Percentiles rank a stretch among this genome's conserved stretches.
These are phyloP conservation scores for Parietaria judaica DNA, from an alignment of 306 rosid species.

Conservation along the genomic window DNA sequence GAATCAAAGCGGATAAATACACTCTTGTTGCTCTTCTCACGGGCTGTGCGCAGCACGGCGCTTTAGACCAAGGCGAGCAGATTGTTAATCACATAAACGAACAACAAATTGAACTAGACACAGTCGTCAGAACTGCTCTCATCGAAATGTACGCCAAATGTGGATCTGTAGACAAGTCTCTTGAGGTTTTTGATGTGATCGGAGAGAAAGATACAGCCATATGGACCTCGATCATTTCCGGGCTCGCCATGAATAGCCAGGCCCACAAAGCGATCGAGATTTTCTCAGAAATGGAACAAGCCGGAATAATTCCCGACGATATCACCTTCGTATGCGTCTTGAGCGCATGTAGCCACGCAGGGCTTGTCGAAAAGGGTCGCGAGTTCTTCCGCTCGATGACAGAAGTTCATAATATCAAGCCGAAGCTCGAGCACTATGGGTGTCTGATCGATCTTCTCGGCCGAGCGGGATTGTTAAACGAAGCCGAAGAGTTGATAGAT, in stretches of 20 bases:
- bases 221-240: constrained; percentile 74
- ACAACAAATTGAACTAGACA: constrained; percentile 39
- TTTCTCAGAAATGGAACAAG: constrained; percentile 54
- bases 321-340: constrained; percentile 83
- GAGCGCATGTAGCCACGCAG: constrained; percentile 85
- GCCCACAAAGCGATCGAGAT: constrained; percentile 43
- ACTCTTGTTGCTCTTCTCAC: constrained; percentile 57
- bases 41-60: constrained; percentile 63
- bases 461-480: constrained; percentile 66
- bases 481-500: constrained; percentile 70
- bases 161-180: constrained; percentile 56
- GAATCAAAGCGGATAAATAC: constrained; percentile 49
- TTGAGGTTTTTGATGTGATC: constrained; percentile 56
- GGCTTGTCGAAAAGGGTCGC: constrained; percentile 60
- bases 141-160: constrained; percentile 78
- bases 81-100: constrained; percentile 42
- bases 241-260: constrained; percentile 74
- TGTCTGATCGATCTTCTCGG: constrained; percentile 88
- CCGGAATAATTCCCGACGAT: constrained; percentile 52
- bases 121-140: constrained; percentile 19
- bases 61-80: constrained; percentile 65
- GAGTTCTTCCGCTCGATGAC: constrained; percentile 55
- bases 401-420: constrained; percentile 50
- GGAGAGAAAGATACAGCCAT: constrained; percentile 44
- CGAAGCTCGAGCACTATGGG: constrained; percentile 75